Base-by-base conservation (phyloP, 2,329 filamentous ascomycete species). In the Hypocreales sp. region DNA sequence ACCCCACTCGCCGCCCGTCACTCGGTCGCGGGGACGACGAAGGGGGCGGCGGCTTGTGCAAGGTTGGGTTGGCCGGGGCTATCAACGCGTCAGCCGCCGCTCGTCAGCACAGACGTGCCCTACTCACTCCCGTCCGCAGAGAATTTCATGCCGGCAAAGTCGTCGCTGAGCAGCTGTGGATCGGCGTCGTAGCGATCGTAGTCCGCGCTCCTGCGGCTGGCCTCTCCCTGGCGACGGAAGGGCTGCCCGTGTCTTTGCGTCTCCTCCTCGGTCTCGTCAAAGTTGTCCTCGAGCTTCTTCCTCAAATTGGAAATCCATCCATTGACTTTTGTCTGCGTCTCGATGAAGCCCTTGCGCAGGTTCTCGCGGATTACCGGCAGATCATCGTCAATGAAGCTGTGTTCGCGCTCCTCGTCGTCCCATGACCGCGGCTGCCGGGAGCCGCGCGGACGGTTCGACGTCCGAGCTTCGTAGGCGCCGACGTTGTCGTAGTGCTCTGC, bases 341-440 rank as follows among this genome's bases (percentile, higher is more conserved):
- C 86, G 30, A 84, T 46, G 55, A 98, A 98, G 4, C 90, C 90
- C 56, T 95, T 92, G 47, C 78, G 79, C 40, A 98, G 69, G 45
- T 92, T 94, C 48, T 93, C 83, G 39, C 76, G 77, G 46, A 98
- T 94, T 26, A 87, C 74, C 2, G 90, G 87, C 10, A 98, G 68
- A 40, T 98, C 90, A 43, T 98, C 90, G 42, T 98, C 90, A 40
- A 95, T 72, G 53, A 98, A 98, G 58, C 72, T 94, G 45, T 79
- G 79, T 42, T 93, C 83, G 25, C 69, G 71, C 26, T 82, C 75
- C 10, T 73, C 72, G 20, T 72, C 46, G 10, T 38, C 40, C 29
- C 27, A 37, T 17, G 27, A 30, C 11, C 41, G 63, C 40, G 46
- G 51, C 45, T 45, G 57, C 41, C 53, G 58, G 55, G 34, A 48